Base-by-base conservation (phyloP, 805 yeast species). In the Pichia kluyveri region DNA sequence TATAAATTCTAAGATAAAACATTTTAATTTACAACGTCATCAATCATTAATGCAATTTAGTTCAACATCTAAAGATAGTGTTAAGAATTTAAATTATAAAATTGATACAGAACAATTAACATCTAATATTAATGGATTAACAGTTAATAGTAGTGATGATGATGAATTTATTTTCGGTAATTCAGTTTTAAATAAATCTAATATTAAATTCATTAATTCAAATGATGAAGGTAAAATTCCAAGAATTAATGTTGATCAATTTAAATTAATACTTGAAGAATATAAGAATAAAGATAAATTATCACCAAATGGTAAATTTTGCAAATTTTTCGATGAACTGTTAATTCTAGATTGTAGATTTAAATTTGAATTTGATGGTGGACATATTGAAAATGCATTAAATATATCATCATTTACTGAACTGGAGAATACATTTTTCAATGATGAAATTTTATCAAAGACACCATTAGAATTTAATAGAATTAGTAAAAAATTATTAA, bases 311-410 rank as follows among this genome's bases (percentile, higher is more conserved):
- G 52, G 46, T 23, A 58, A 65, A 15, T 69, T 69, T 55, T 54
- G 64, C 15, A 63, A 72, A 23, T 68, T 67, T 44, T 88, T 81
- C 58, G 79, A 79, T 51, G 76, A 77, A 34, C 67, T 76, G 39
- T 56, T 76, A 8, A 69, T 93, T 17, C 70, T 93, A 10, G 99
- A 93, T 67, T 89, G 98, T 61, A 77, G 99, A 46, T 93, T 93
- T 61, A 87, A 82, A 57, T 91, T 91, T 68, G 99, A 93, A 66
- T 93, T 71, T 63, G 72, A 77, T 39, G 98, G 98, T 32, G 99
- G 99, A 30, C 99, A 93, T 65, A 87, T 93, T 42, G 77, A 73
- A 42, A 82, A 84, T 42, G 95, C 98, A 8, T 57, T 86, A 46
- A 93, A 91, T 62, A 72, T 89, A 31, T 79, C 85, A 39, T 76